Percentiles rank a stretch among this genome's conserved stretches.
These are phyloP conservation scores for Rhodotorula mucilaginosa DNA, from an alignment of 1,284 basidiomycete species.

Conservation along the genomic window DNA sequence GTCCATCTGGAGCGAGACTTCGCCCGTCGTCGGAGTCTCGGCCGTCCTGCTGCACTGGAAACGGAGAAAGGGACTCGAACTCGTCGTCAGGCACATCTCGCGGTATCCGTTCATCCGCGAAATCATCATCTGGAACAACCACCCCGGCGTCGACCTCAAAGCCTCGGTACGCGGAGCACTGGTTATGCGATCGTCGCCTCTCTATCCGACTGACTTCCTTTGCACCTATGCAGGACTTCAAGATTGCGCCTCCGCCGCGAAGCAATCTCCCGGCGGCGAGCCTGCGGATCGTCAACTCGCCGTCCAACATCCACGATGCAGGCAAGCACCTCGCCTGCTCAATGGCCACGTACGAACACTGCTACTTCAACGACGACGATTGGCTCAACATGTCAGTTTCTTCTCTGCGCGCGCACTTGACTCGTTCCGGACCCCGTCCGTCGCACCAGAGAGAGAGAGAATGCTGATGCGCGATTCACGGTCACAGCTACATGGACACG, in stretches of 20 bases:
- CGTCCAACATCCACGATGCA: conserved; percentile 36
- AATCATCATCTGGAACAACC: conserved; percentile 45
- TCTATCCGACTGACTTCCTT: neutral
- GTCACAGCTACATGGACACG: conserved; percentile 30
- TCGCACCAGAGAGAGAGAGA: neutral
- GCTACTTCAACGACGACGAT: conserved; percentile 40
- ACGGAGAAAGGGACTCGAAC: conserved; percentile 25
- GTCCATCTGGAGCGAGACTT: conserved; percentile 11
- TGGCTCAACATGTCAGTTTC: conserved; percentile 28
- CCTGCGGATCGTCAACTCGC: conserved; percentile 42
- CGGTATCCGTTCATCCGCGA: conserved; percentile 42
- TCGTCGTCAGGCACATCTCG: conserved; percentile 35
- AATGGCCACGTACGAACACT: conserved; percentile 31
- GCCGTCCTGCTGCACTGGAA: conserved; percentile 38
- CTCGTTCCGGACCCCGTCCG: neutral
- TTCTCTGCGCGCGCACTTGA: no score
- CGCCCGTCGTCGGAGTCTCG: conserved; percentile 23
- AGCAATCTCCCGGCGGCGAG: conserved; percentile 20
- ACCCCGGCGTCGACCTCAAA: conserved; percentile 22
- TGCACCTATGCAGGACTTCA: conserved; percentile 21
- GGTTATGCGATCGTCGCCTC: no score
- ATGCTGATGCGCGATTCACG: neutral
- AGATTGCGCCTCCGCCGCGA: conserved; percentile 6
- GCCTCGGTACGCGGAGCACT: neutral
- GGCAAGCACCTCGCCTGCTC: conserved; percentile 40